Evolutionary conservation across 2,329 filamentous ascomycete genomes (phyloP), one percentile per base, ranked within the genome.

Genomic region (Phoma sp.): DNA sequence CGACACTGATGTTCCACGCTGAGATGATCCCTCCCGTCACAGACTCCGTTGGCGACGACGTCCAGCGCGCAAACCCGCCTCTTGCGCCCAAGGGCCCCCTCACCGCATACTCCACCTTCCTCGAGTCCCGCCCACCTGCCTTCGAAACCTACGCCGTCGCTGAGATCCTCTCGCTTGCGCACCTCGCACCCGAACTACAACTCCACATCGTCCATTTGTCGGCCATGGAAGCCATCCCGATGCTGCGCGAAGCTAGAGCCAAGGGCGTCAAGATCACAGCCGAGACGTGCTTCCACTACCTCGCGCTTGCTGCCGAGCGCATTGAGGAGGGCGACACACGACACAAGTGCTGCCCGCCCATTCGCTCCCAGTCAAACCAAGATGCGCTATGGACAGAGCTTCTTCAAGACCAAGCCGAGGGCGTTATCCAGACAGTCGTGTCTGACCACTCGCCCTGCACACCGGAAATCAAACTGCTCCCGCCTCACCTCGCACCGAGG

Each of bases 1-100:
- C 95, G 2, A 96, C 92, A 0, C 86, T 98, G 66, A 98, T 99
- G 93, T 99, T 99, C 79, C 95, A 99, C 72, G 95, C 95, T 52
- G 95, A 99, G 76, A 98, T 97, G 92, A 88, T 96, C 10, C 92
- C 93, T n/a, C 90, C 91, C 14, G 89, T 93, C 62, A 78, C 89
- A 44, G 85, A 86, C 62, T 92, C 90, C 0, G 89, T 93, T 2
- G 89, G 90, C 47, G 91, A 95, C 72, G 86, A 86, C 24, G 86
- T 91, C 4, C 88, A 90, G 67, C 76, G 78, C 24, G 90, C 89
- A 0, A 80, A 83, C 6, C 85, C 90, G 14, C 89, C 90, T 0
- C 78, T 89, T 6, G 84, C 84, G 0, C 90, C 90, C 4, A 81
- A 83, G 25, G 91, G 91, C 13, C 86, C 89, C 9, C 79, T 93